Evolutionary conservation across 2,329 filamentous ascomycete species (phyloP).

Genomic region (Aspergillus aculeatus): DNA sequence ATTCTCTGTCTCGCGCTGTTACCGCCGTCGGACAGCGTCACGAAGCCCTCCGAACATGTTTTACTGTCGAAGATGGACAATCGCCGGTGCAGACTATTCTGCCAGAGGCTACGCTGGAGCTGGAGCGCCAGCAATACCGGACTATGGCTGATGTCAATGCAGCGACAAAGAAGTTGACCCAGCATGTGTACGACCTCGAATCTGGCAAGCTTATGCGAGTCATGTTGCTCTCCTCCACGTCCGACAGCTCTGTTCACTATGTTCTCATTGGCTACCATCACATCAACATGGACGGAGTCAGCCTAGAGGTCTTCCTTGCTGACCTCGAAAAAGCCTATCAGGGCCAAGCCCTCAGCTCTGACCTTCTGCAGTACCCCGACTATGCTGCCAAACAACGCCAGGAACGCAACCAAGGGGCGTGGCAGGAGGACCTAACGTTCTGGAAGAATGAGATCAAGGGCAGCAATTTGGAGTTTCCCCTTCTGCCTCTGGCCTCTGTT

Average conservation of each 20-base stretch:
- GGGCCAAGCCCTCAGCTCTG: constrained; percentile 19
- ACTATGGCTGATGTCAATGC: background rate
- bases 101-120: no score
- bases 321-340: constrained; percentile 47
- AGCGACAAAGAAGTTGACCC: no score
- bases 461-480: no score
- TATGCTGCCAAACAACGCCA: no score
- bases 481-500: no score
- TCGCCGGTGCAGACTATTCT: background rate
- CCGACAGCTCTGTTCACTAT: constrained; percentile 36
- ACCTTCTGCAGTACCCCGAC: constrained; percentile 30
- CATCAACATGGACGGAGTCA: constrained; percentile 50
- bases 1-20: background rate
- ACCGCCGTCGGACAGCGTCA: background rate
- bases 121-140: no score
- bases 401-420: no score
- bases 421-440: no score
- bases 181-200: constrained; percentile 30
- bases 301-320: constrained; percentile 40
- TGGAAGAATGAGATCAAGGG: no score
- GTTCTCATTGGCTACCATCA: constrained; percentile 49
- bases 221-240: constrained; percentile 35
- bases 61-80: background rate
- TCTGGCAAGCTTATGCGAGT: constrained; percentile 23
- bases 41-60: background rate